Percentiles rank a stretch among this genome's conserved stretches.
These are phyloP conservation scores for Protostelium mycophagum DNA, from an alignment of 78 protist species.

Conservation along the genomic window DNA sequence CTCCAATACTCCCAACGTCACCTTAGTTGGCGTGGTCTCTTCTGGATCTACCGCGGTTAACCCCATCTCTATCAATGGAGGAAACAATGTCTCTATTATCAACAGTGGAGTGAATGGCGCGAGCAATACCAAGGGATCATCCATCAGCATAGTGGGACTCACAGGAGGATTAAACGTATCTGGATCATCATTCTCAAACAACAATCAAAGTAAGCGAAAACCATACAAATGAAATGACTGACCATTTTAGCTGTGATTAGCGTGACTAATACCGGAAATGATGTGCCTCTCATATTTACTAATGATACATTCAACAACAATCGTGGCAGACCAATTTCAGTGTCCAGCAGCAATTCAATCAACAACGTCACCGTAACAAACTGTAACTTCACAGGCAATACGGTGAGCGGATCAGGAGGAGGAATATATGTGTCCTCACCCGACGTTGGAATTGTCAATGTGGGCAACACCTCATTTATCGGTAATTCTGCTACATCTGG, in stretches of 20 bases:
- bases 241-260: no score
- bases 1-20: background rate
- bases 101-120: no score
- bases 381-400: background rate
- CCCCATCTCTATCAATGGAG: background rate
- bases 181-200: no score
- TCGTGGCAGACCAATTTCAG: no score
- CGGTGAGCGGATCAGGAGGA: background rate
- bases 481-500: background rate
- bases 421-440: background rate
- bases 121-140: no score
- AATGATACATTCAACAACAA: no score
- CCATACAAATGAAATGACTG: background rate
- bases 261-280: no score
- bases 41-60: background rate
- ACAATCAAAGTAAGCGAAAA: background rate
- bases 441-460: background rate
- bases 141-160: no score
- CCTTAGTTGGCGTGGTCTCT: background rate
- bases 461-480: background rate
- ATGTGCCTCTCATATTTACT: no score
- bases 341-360: background rate
- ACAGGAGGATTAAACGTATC: no score
- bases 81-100: background rate
- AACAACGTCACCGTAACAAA: background rate